A percentile compares a stretch with the other conserved stretches of the same genome.
Conservation (phyloP, 1,284 basidiomycete species). For the Moesziomyces sp. region DNA sequence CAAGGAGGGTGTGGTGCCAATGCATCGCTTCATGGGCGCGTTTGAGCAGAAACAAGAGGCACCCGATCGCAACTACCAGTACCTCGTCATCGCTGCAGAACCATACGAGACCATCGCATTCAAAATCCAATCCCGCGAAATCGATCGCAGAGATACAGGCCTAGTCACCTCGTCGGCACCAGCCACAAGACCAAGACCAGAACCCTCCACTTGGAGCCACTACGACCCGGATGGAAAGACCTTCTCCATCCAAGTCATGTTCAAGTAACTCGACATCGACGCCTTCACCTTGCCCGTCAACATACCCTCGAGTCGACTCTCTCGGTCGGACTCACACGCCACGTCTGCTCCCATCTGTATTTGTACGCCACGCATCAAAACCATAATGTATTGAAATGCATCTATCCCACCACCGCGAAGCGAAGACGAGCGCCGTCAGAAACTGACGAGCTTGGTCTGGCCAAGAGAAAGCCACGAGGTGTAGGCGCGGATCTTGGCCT, state of each 20-base stretch:
- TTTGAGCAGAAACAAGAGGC: conserved; percentile 97
- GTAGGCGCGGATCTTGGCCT: conserved; percentile 50
- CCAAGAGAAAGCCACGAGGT: conserved; percentile 48
- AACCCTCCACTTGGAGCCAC: conserved; percentile 62
- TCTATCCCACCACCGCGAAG: neutral
- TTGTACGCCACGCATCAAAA: conserved; percentile 10
- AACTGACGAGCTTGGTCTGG: conserved; percentile 40
- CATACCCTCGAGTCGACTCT: conserved; percentile 11
- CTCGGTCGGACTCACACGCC: neutral
- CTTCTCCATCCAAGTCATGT: conserved; percentile 62
- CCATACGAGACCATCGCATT: conserved; percentile 99
- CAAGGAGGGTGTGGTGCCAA: conserved; percentile 83
- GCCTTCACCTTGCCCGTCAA: neutral
- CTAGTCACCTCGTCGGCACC: conserved; percentile 44
- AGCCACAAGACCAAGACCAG: conserved; percentile 36
- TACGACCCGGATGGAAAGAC: conserved; percentile 63
- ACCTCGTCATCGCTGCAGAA: conserved; percentile 96
- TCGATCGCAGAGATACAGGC: conserved; percentile 73
- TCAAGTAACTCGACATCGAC: conserved; percentile 20
- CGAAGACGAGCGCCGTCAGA: conserved; percentile 2
- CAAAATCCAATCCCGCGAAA: conserved; percentile 95
- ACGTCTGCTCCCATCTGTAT: conserved; percentile 13
- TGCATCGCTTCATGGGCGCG: conserved; percentile 94
- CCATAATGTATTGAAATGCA: neutral
- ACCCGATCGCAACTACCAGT: conserved; percentile 95